Base-by-base conservation (phyloP, 768 basidiomycete species). In the Podaxis rugospora region DNA sequence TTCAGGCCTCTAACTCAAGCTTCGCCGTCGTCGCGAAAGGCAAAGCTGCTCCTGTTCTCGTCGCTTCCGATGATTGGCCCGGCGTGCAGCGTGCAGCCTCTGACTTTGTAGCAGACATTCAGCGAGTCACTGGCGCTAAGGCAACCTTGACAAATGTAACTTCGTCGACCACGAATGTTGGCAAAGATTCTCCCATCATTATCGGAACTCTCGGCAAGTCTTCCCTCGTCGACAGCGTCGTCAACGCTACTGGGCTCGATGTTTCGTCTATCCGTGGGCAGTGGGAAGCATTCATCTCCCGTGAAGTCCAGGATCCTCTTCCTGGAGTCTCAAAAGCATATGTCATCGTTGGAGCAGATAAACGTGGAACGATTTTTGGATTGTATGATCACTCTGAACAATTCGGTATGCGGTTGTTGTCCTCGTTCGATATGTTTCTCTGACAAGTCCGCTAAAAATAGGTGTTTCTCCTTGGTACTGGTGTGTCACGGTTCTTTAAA, bases 391-490 rank as follows among this genome's bases (percentile, higher is more conserved):
- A 86, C 59, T 85, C 84, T 9, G 87, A 89, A 67, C 87, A 88
- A 66, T 83, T 88, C 68, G 87, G 87, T 81, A 46, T 52, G 66
- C 64, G 6, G 11, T 21, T 51, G 44, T 62, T 60, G 23, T 50
- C 25, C 51, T 23, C 35, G 21, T 55, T 36, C 44, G 11, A n/a
- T 36, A 4, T 6, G 11, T 47, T 57, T 61, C 50, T 56, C 63
- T 63, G 50, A 57, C 25, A 51, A 27, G 23, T 23, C 39, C 37
- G 39, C 28, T 44, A 37, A 57, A 16, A 42, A 53, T 57, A 85
- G 84, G 85, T 59, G 84, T 87, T 36, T 86, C 85, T 18, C 86
- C 86, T n/a, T 87, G 86, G 85, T 85, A 81, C 62, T 87, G 83
- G 83, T 83, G 65, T 47, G 80, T 71, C 10, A 55, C 18, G 6